phyloP scores from a whole-genome alignment of 169 alveolate genomes.

The Plasmodium gaboni region DNA sequence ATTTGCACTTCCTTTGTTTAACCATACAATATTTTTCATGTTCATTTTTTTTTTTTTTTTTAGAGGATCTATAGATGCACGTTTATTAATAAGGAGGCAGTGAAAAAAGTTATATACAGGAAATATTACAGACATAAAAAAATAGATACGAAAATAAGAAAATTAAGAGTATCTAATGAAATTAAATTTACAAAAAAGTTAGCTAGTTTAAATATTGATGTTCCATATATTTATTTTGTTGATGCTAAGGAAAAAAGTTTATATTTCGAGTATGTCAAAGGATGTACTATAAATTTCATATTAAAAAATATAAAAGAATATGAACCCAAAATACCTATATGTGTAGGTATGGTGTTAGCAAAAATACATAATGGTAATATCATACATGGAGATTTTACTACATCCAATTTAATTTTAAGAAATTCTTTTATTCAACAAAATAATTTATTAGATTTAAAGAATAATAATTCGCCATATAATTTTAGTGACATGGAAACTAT shows the following conservation, averaged over 20 bases:
- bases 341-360: slow-evolving; percentile 79
- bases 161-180: slow-evolving; percentile 80
- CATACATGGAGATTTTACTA: slow-evolving; percentile 86
- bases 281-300: slow-evolving; percentile 76
- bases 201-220: slow-evolving; percentile 79
- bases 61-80: slow-evolving; percentile 56
- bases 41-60: background rate
- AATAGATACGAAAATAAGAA: slow-evolving; percentile 78
- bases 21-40: background rate
- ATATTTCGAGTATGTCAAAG: slow-evolving; percentile 80
- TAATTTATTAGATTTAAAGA: slow-evolving; percentile 10
- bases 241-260: slow-evolving; percentile 78
- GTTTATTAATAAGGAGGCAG: slow-evolving; percentile 79
- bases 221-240: slow-evolving; percentile 83
- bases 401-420: slow-evolving; percentile 80
- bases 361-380: slow-evolving; percentile 85
- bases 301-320: slow-evolving; percentile 49
- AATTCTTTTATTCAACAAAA: slow-evolving; percentile 65
- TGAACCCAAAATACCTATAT: slow-evolving; percentile 37
- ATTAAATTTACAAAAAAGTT: slow-evolving; percentile 77
- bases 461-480: slow-evolving; percentile 14
- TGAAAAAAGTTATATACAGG: slow-evolving; percentile 76
- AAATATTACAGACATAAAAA: slow-evolving; percentile 81
- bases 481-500: slow-evolving; percentile 11
- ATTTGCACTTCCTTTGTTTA: background rate